phyloP scores from a whole-genome alignment of 2,329 filamentous ascomycete species.

The Verticillium nubilum region DNA sequence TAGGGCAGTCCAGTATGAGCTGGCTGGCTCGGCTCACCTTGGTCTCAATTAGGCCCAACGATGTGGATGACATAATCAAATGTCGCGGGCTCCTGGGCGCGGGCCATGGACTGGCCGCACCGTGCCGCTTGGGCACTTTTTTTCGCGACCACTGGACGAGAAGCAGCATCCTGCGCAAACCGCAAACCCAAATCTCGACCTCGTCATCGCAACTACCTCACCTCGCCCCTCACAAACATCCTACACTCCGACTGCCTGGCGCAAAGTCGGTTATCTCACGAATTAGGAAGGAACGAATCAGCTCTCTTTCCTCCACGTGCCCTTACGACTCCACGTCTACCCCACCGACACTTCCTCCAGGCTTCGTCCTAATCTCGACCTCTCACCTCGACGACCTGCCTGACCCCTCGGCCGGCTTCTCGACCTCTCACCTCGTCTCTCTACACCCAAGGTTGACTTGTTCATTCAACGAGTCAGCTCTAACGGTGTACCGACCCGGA shows the following conservation, averaged over 20 bases:
- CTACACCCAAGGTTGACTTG: background rate
- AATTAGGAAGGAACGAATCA: constrained; percentile 19
- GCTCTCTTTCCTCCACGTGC: constrained; percentile 16
- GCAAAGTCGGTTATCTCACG: constrained; percentile 24
- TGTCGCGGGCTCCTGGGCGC: background rate
- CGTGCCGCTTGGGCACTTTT: constrained; percentile 13
- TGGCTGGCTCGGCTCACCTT: too few relatives aligned
- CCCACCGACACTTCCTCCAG: constrained; percentile 7
- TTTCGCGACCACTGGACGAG: constrained; percentile 11
- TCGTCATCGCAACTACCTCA: constrained; percentile 9
- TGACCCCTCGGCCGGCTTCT: background rate
- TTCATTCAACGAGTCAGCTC: background rate
- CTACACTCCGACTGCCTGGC: constrained; percentile 27
- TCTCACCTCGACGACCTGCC: background rate
- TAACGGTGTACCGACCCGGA: constrained; percentile 3
- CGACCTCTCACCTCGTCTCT: background rate
- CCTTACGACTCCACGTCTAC: constrained; percentile 4
- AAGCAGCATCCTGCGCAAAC: constrained; percentile 4
- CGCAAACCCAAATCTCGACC: constrained; percentile 2
- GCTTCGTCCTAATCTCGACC: constrained; percentile 6
- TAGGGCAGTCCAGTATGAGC: too few relatives aligned
- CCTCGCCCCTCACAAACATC: background rate
- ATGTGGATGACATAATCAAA: background rate
- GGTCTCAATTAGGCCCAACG: too few relatives aligned
- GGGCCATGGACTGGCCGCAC: background rate